phyloP scores from a whole-genome alignment of 2,329 filamentous ascomycete species.

The Ilyonectria destructans region DNA sequence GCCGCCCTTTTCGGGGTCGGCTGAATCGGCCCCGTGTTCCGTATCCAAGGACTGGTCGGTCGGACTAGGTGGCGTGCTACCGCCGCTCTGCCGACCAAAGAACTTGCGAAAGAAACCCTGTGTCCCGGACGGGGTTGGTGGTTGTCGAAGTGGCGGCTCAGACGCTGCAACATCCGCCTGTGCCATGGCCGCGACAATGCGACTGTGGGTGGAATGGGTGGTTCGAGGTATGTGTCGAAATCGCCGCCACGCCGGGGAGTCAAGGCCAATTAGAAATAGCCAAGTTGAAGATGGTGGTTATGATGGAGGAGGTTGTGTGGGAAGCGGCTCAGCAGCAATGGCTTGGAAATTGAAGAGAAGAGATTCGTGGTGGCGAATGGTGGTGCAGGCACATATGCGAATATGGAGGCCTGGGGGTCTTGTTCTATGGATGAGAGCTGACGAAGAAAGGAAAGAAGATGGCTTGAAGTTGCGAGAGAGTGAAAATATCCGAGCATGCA shows the following conservation, averaged over 20 bases:
- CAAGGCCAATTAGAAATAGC: slow-evolving; percentile 13
- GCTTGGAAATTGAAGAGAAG: slow-evolving; percentile 29
- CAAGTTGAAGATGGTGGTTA: slow-evolving; percentile 29
- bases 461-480: slow-evolving; percentile 38
- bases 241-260: neutral
- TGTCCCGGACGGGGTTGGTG: slow-evolving; percentile 45
- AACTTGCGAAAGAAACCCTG: slow-evolving; percentile 51
- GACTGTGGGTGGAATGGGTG: slow-evolving; percentile 26
- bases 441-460: slow-evolving; percentile 31
- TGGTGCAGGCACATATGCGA: slow-evolving; percentile 36
- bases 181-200: slow-evolving; percentile 51
- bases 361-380: slow-evolving; percentile 34
- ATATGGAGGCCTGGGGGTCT: slow-evolving; percentile 37
- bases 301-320: slow-evolving; percentile 27
- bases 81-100: slow-evolving; percentile 45
- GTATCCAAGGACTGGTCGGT: slow-evolving; percentile 34
- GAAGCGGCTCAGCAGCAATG: slow-evolving; percentile 34
- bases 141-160: slow-evolving; percentile 48
- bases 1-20: slow-evolving; percentile 53
- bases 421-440: slow-evolving; percentile 33
- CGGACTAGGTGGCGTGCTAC: slow-evolving; percentile 30
- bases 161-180: slow-evolving; percentile 50
- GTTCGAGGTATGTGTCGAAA: slow-evolving; percentile 1
- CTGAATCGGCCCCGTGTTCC: slow-evolving; percentile 54
- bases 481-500: slow-evolving; percentile 33